These are phyloP conservation scores for Gentiana macrophylla DNA, from an alignment of 257 asterid genomes.

Conservation along the genomic window DNA sequence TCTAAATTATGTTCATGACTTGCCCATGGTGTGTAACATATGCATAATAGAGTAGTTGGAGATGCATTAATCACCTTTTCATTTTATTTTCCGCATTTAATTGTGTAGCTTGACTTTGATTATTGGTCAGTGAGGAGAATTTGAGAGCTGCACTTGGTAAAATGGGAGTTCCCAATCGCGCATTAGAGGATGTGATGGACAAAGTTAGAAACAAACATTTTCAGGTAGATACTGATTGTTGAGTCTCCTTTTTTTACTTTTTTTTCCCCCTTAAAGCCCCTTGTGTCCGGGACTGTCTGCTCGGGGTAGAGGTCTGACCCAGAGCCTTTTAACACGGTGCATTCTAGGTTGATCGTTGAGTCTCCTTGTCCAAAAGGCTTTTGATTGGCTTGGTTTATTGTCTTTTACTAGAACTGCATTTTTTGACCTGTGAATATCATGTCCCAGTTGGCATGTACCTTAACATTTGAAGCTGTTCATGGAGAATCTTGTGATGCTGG, in stretches of 20 bases:
- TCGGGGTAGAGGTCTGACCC: no score
- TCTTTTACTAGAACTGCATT: not conserved
- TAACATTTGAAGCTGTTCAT: slow-evolving; percentile 94
- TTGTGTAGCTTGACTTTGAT: slow-evolving; percentile 3
- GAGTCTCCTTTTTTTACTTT: not conserved
- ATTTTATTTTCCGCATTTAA: not conserved
- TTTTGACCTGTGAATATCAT: slow-evolving; percentile 3
- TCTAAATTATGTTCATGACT: not conserved
- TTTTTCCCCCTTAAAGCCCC: no score
- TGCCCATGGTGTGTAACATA: not conserved
- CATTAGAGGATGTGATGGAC: slow-evolving; percentile 68
- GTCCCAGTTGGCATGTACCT: slow-evolving; percentile 83
- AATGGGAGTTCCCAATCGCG: slow-evolving; percentile 72
- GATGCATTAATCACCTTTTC: not conserved
- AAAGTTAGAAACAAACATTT: slow-evolving; percentile 74
- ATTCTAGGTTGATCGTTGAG: not conserved
- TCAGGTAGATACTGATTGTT: slow-evolving; percentile 47
- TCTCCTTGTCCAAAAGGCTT: slow-evolving; percentile 2
- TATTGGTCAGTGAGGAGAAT: slow-evolving; percentile 69
- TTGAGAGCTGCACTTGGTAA: slow-evolving; percentile 77
- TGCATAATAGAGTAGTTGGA: not conserved
- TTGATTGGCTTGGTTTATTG: not conserved
- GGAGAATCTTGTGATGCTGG: slow-evolving; percentile 77
- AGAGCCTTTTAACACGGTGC: no score
- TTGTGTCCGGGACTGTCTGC: no score